phyloP scores from a whole-genome alignment of 192 early-diverging fungal genomes.

The Rhizoclosmatium globosum region DNA sequence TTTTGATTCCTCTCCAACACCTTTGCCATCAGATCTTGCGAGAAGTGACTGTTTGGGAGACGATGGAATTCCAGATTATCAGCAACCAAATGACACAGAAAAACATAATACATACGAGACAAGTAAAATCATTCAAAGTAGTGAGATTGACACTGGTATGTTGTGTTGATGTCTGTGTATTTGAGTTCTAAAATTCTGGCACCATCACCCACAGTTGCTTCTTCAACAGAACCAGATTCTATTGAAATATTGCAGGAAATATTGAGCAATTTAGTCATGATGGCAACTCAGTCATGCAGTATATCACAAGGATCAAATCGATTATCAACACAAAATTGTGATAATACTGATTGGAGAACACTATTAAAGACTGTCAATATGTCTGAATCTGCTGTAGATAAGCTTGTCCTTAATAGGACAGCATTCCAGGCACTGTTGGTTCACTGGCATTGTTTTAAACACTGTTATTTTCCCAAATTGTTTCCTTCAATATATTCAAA shows the following conservation, averaged over 20 bases:
- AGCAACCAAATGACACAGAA: neutral
- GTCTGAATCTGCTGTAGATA: neutral
- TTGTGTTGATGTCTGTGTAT: neutral
- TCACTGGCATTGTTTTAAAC: slow-evolving; percentile 77
- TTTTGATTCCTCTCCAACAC: slow-evolving; percentile 49
- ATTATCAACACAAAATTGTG: slow-evolving; percentile 1
- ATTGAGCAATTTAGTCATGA: slow-evolving; percentile 43
- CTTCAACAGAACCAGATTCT: slow-evolving; percentile 54
- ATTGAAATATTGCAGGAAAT: slow-evolving; percentile 59
- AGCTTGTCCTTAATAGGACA: slow-evolving; percentile 62
- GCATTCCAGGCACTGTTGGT: slow-evolving; percentile 65
- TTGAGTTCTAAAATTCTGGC: neutral
- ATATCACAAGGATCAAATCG: neutral
- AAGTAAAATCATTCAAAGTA: no score
- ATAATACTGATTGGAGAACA: neutral
- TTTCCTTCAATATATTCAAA: slow-evolving; percentile 70
- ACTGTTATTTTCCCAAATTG: slow-evolving; percentile 71
- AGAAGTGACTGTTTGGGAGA: slow-evolving; percentile 40
- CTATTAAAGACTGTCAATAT: neutral
- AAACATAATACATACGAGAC: neutral
- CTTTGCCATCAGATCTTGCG: slow-evolving; percentile 36
- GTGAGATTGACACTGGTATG: no score
- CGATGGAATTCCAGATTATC: neutral
- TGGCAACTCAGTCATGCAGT: slow-evolving; percentile 5
- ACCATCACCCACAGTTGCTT: neutral